A percentile compares a stretch with the other conserved stretches of the same genome.
phyloP scores from a whole-genome alignment of 2,329 filamentous ascomycete genomes.

The Trichoderma polysporum region DNA sequence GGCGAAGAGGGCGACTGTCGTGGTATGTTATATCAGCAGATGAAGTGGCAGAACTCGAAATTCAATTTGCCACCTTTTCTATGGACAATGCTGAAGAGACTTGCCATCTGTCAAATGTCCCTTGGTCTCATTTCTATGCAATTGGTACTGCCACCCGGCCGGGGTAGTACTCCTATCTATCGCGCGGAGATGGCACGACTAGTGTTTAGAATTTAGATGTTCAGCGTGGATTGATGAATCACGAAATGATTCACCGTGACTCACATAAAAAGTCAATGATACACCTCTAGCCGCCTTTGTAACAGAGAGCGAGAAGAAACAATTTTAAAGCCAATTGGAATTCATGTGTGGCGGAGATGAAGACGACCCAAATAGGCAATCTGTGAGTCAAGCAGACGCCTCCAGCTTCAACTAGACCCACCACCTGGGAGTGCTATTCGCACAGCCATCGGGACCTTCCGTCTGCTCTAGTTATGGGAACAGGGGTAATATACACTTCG shows the following conservation, averaged over 20 bases:
- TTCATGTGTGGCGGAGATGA: background rate
- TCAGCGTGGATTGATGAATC: background rate
- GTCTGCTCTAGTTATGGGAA: background rate
- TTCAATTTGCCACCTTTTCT: too few relatives aligned
- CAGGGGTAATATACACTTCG: background rate
- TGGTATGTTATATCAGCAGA: too few relatives aligned
- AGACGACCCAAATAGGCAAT: background rate
- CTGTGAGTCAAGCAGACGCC: slow-evolving; percentile 13
- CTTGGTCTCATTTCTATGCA: background rate
- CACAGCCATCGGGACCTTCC: background rate
- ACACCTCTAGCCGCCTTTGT: background rate
- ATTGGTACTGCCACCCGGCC: background rate
- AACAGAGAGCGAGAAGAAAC: background rate
- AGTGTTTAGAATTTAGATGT: background rate
- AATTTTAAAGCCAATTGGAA: background rate
- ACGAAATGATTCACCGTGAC: background rate
- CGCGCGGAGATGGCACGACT: background rate
- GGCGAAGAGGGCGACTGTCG: too few relatives aligned
- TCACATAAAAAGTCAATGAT: background rate
- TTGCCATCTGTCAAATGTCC: background rate
- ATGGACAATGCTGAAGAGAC: too few relatives aligned
- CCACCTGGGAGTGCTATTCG: background rate
- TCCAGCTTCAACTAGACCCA: background rate
- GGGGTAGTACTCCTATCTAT: background rate
- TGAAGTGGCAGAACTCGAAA: too few relatives aligned